Conservation (phyloP, 495 filamentous ascomycete genomes). For the Amniculicola lignicola region DNA sequence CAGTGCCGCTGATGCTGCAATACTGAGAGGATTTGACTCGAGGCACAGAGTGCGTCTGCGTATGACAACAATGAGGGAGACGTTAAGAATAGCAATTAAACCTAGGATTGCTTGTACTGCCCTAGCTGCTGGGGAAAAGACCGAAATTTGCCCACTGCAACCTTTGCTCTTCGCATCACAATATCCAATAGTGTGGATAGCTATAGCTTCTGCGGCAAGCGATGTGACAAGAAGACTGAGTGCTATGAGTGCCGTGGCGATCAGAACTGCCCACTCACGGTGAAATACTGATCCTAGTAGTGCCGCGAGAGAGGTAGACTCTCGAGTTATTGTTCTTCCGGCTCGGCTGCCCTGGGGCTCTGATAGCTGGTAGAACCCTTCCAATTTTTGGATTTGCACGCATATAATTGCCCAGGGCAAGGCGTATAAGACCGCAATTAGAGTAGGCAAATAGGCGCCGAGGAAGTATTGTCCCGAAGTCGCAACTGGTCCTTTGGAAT, state of each 20-base stretch:
- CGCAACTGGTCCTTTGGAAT: background rate
- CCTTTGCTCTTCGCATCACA: background rate
- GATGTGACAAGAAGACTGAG: background rate
- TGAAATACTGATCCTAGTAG: background rate
- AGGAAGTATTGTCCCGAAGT: background rate
- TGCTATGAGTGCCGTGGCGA: background rate
- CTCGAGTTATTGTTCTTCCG: background rate
- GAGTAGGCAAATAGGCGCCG: slow-evolving; percentile 2
- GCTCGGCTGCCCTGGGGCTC: background rate
- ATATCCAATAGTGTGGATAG: background rate
- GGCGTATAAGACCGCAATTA: background rate
- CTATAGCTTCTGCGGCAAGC: slow-evolving; percentile 2
- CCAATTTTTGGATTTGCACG: background rate
- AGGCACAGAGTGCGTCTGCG: background rate
- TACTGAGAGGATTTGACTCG: slow-evolving; percentile 1
- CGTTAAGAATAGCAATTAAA: background rate
- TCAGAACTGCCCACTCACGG: background rate
- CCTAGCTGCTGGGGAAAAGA: background rate
- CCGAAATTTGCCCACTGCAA: background rate
- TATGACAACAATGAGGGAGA: background rate
- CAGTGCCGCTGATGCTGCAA: background rate
- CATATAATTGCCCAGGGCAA: slow-evolving; percentile 3
- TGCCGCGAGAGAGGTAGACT: background rate
- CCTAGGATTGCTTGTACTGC: background rate
- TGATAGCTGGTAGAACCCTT: slow-evolving; percentile 10